phyloP scores from a whole-genome alignment of 148 eudicot genomes.

The Limonium bicolor region DNA sequence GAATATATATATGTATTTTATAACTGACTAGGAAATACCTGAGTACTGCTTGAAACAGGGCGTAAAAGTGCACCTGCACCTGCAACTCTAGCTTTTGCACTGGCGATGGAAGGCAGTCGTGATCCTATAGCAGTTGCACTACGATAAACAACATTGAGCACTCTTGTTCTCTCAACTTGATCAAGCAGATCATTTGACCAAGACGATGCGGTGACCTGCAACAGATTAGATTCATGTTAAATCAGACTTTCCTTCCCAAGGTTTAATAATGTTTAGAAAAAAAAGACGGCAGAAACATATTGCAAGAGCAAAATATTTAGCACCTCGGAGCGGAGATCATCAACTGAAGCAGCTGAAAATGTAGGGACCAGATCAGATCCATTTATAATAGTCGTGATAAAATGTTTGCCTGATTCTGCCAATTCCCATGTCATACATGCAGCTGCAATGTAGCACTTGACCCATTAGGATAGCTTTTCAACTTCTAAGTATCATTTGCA shows the following conservation, averaged over 20 bases:
- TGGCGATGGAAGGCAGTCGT: constrained; percentile 79
- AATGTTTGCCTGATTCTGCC: constrained; percentile 90
- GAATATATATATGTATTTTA: too few species aligned
- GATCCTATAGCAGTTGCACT: constrained; percentile 93
- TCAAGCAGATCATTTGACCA: constrained; percentile 92
- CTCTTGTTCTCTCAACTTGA: constrained; percentile 82
- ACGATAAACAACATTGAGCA: constrained; percentile 72
- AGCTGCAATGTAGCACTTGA: constrained; percentile 36
- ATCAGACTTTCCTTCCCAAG: not conserved
- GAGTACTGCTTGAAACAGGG: constrained; percentile 83
- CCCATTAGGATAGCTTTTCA: too few species aligned
- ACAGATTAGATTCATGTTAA: not conserved
- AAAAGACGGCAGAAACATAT: not conserved
- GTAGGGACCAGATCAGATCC: constrained; percentile 95
- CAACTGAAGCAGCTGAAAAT: constrained; percentile 77
- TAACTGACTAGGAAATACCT: constrained; percentile 22
- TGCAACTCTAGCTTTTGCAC: constrained; percentile 84
- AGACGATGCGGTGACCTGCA: constrained; percentile 90
- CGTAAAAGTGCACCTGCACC: constrained; percentile 81
- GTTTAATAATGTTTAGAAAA: not conserved
- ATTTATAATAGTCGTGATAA: constrained; percentile 72
- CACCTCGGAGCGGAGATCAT: constrained; percentile 97
- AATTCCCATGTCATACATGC: constrained; percentile 99
- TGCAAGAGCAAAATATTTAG: not conserved
- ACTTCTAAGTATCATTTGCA: too few species aligned